These are phyloP conservation scores for Margaritispora aquatica DNA, from an alignment of 495 filamentous ascomycete species.

Conservation along the genomic window DNA sequence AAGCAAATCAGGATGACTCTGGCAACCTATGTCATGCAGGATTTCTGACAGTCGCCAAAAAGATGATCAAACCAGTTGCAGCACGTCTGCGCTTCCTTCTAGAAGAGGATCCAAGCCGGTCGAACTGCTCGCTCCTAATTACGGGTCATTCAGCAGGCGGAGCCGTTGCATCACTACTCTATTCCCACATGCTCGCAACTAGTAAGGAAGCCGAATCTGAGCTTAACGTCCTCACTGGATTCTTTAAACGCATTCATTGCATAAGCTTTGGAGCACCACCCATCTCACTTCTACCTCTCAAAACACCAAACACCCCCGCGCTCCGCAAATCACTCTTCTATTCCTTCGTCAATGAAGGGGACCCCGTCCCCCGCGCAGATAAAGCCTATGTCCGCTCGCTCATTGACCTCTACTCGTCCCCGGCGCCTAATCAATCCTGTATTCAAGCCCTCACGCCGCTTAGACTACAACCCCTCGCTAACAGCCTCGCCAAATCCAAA, in stretches of 20 bases:
- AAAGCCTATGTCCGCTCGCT: slow-evolving; percentile 65
- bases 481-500: slow-evolving; percentile 13
- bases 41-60: slow-evolving; percentile 65
- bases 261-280: slow-evolving; percentile 79
- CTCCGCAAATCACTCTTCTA: slow-evolving; percentile 63
- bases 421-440: slow-evolving; percentile 41
- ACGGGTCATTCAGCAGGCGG: slow-evolving; percentile 83
- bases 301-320: slow-evolving; percentile 41
- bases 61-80: slow-evolving; percentile 69
- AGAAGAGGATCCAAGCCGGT: slow-evolving; percentile 60
- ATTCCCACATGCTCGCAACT: slow-evolving; percentile 67
- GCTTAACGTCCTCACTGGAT: slow-evolving; percentile 56
- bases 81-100: slow-evolving; percentile 59
- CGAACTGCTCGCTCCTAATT: slow-evolving; percentile 64
- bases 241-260: slow-evolving; percentile 74
- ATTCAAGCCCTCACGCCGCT: slow-evolving; percentile 2
- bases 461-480: slow-evolving; percentile 6
- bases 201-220: slow-evolving; percentile 49
- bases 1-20: slow-evolving; percentile 51
- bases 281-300: slow-evolving; percentile 60
- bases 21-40: slow-evolving; percentile 73
- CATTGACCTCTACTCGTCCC: slow-evolving; percentile 59
- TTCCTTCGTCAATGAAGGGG: slow-evolving; percentile 77
- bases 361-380: slow-evolving; percentile 72
- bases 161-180: slow-evolving; percentile 71